These are phyloP conservation scores for Basipetospora sp. DNA, from an alignment of 2,329 filamentous ascomycete species.

Conservation along the genomic window DNA sequence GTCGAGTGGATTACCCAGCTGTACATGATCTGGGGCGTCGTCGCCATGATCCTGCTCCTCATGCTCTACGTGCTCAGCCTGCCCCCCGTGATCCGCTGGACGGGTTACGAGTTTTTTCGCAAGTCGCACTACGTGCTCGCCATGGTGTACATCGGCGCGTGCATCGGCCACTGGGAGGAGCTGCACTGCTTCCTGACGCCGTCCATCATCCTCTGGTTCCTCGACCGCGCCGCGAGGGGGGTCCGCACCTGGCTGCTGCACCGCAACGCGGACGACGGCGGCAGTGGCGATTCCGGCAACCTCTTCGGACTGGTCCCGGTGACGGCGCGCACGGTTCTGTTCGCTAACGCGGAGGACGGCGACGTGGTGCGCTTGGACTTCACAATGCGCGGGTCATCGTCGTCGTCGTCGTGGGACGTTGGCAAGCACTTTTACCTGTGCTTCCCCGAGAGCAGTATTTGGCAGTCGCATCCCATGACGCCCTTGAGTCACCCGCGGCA, in stretches of 20 bases:
- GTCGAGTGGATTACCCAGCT: constrained; percentile 42
- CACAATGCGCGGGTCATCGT: constrained; percentile 35
- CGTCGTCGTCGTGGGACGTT: constrained; percentile 47
- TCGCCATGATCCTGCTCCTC: constrained; percentile 50
- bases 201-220: constrained; percentile 46
- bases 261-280: constrained; percentile 26
- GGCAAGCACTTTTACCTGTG: constrained; percentile 61
- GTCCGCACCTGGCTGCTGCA: constrained; percentile 47
- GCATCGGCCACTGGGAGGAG: constrained; percentile 59
- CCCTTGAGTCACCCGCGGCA: constrained; percentile 38
- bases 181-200: constrained; percentile 56
- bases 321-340: constrained; percentile 26
- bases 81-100: constrained; percentile 42
- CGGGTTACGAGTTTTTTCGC: constrained; percentile 65
- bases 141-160: constrained; percentile 59
- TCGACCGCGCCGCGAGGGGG: constrained; percentile 47
- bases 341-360: constrained; percentile 41
- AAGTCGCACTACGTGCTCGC: constrained; percentile 61
- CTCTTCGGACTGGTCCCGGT: constrained; percentile 7
- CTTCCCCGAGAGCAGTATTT: constrained; percentile 51
- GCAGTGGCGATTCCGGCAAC: constrained; percentile 2
- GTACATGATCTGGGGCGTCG: constrained; percentile 61
- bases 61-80: constrained; percentile 47
- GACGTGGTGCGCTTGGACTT: constrained; percentile 54
- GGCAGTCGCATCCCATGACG: constrained; percentile 61